Conservation (phyloP, 306 rosid genomes). For the Cucurbita pepo region DNA sequence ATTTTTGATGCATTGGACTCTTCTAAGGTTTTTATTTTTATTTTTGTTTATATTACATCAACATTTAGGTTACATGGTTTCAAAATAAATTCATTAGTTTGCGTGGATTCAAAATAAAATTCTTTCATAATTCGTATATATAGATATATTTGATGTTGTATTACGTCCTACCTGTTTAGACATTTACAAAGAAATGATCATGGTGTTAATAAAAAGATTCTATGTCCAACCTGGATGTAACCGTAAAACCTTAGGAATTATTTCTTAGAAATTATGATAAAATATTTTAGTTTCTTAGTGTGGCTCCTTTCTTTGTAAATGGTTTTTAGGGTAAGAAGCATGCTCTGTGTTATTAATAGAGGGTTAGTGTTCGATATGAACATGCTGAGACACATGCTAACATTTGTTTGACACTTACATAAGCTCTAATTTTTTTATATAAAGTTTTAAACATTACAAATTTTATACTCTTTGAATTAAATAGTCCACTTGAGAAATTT, state of each 20-base stretch:
- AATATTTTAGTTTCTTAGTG: not conserved
- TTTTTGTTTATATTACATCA: not conserved
- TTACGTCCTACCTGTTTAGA: not conserved
- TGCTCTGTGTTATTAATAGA: not conserved
- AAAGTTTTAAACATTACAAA: not conserved
- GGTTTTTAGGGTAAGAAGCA: not conserved
- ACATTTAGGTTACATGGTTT: not conserved
- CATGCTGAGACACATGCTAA: not conserved
- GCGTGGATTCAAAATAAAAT: not conserved
- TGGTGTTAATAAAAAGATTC: not conserved
- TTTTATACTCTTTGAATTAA: not conserved
- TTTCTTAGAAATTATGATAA: not conserved
- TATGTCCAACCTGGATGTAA: not conserved
- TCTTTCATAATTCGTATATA: not conserved
- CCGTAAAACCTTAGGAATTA: not conserved
- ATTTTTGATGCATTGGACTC: not conserved
- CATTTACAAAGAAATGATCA: not conserved
- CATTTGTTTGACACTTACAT: not conserved
- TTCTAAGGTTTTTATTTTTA: not conserved
- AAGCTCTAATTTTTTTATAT: not conserved
- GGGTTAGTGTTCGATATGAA: not conserved
- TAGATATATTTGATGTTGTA: not conserved
- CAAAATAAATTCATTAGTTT: not conserved
- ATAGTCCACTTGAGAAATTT: not conserved
- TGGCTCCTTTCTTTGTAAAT: not conserved